Evolutionary conservation across 257 asterid species (phyloP).

Genomic region (Solanum chmielewskii): DNA sequence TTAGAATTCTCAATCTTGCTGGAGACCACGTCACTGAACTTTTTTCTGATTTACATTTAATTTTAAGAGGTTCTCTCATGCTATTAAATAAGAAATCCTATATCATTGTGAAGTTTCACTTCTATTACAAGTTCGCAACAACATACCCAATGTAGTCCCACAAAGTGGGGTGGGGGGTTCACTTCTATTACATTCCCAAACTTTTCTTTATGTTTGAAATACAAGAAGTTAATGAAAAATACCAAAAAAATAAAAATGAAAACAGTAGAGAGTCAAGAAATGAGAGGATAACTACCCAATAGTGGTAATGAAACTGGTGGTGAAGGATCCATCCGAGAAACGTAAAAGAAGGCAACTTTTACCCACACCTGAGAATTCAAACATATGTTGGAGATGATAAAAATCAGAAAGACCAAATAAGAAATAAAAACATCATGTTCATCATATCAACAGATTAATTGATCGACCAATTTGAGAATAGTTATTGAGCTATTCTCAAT

Average conservation of each 20-base stretch:
- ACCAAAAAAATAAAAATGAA: background rate
- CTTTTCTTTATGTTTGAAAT: background rate
- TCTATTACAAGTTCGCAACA: background rate
- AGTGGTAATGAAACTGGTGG: constrained; percentile 91
- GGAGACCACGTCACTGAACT: background rate
- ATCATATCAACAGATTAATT: background rate
- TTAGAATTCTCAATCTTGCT: background rate
- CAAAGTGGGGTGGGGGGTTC: background rate
- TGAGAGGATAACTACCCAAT: constrained; percentile 31
- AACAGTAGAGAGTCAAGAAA: background rate
- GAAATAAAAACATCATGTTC: background rate
- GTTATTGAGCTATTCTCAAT: background rate
- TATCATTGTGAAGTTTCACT: background rate
- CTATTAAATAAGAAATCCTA: background rate
- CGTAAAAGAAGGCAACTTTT: constrained; percentile 97
- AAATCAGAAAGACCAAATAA: background rate
- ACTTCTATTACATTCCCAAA: background rate
- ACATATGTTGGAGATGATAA: background rate
- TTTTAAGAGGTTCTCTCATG: background rate
- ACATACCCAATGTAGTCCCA: background rate
- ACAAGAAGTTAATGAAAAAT: background rate
- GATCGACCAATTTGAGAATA: background rate
- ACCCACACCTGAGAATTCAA: constrained; percentile 50
- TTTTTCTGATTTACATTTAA: background rate
- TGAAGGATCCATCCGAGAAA: constrained; percentile 96